These are phyloP conservation scores for Solanum bulbocastanum DNA, from an alignment of 257 asterid species.

Conservation along the genomic window DNA sequence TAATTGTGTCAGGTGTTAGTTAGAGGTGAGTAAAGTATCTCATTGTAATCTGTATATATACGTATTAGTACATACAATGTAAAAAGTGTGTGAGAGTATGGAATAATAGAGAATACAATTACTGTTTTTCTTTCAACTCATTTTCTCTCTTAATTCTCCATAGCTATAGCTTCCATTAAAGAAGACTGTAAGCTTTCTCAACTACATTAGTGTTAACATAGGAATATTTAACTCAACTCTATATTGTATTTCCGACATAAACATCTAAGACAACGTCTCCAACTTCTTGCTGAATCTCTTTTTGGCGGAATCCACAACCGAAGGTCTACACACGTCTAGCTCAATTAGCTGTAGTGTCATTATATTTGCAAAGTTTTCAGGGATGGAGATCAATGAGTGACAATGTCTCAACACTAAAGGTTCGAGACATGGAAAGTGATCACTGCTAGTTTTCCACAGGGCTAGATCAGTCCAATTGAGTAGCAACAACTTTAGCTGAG, in stretches of 20 bases:
- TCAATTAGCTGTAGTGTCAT: slow-evolving; percentile 56
- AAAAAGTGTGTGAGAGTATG: no score
- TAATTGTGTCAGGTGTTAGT: no score
- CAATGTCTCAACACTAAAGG: not conserved
- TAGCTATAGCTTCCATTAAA: no score
- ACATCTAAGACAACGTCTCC: not conserved
- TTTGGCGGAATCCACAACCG: not conserved
- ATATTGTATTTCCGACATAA: not conserved
- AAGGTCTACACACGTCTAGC: not conserved
- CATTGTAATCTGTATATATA: no score
- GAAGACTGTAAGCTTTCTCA: no score
- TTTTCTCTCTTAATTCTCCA: no score
- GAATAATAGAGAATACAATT: no score
- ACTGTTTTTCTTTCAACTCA: no score
- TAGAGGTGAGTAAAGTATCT: no score
- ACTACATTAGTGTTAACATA: not conserved
- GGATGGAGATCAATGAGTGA: not conserved
- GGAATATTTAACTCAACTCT: not conserved
- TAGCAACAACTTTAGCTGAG: not conserved
- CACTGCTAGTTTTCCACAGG: no score
- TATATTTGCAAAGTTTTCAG: not conserved
- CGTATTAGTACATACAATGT: no score
- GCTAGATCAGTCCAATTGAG: no score
- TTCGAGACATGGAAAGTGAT: not conserved
- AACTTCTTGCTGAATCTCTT: not conserved